Evolutionary conservation across 2,329 filamentous ascomycete species (phyloP).

Genomic region (Talaromyces sp.): DNA sequence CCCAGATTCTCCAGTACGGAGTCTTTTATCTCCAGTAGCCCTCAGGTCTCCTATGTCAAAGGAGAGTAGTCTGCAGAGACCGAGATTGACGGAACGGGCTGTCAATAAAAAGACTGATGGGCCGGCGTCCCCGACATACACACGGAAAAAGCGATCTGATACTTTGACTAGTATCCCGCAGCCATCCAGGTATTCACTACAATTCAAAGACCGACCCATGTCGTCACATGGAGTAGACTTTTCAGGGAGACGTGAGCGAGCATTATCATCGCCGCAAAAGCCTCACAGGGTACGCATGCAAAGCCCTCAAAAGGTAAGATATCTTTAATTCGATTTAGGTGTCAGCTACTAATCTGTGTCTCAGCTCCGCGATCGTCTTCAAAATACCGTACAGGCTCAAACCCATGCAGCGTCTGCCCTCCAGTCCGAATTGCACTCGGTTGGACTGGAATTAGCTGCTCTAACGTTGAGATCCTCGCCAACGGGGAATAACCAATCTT

Average conservation of each 20-base stretch:
- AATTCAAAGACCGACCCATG: slow-evolving; percentile 34
- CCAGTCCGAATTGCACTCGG: slow-evolving; percentile 72
- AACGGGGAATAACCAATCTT: slow-evolving; percentile 26
- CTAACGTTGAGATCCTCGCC: slow-evolving; percentile 34
- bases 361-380: slow-evolving; percentile 71
- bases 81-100: slow-evolving; percentile 31
- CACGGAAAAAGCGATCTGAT: slow-evolving; percentile 44
- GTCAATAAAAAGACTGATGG: slow-evolving; percentile 33
- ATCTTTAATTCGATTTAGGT: neutral
- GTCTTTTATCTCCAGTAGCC: slow-evolving; percentile 31
- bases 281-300: slow-evolving; percentile 68
- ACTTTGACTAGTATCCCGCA: slow-evolving; percentile 50
- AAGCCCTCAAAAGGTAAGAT: slow-evolving; percentile 56
- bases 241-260: slow-evolving; percentile 27
- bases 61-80: slow-evolving; percentile 39
- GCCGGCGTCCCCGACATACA: slow-evolving; percentile 36
- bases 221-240: slow-evolving; percentile 31
- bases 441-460: slow-evolving; percentile 72
- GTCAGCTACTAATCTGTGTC: slow-evolving; percentile 6
- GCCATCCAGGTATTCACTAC: slow-evolving; percentile 29
- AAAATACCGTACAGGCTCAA: slow-evolving; percentile 73
- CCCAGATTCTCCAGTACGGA: slow-evolving; percentile 33
- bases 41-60: slow-evolving; percentile 37
- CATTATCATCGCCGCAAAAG: slow-evolving; percentile 66
- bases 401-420: slow-evolving; percentile 67